phyloP scores from a whole-genome alignment of 306 rosid species.

The Dalbergia cochinchinensis region DNA sequence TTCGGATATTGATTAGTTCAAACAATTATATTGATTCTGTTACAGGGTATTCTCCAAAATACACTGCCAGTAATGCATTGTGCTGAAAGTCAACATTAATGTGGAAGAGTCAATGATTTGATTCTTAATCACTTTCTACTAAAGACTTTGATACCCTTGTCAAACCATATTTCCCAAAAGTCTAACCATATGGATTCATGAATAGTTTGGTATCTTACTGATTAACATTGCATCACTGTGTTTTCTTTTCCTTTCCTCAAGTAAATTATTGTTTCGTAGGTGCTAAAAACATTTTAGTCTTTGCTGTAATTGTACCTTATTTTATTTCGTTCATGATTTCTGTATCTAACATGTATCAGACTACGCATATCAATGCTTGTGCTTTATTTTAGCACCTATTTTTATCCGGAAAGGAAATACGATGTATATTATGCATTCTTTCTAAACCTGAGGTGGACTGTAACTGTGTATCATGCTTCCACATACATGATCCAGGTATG shows the following conservation, averaged over 20 bases:
- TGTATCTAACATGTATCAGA: slow-evolving; percentile 18
- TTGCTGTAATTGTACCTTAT: neutral
- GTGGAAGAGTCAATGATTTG: neutral
- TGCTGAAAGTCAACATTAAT: neutral
- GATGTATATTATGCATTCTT: slow-evolving; percentile 10
- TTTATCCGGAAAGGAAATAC: neutral
- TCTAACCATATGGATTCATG: neutral
- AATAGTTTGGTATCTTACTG: neutral
- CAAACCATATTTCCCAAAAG: neutral
- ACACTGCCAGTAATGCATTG: neutral
- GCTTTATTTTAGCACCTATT: neutral
- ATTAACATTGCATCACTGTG: neutral
- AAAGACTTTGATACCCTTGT: neutral
- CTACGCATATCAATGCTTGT: slow-evolving; percentile 2
- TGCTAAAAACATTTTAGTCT: neutral
- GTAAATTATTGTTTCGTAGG: neutral
- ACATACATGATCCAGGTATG: slow-evolving; percentile 65
- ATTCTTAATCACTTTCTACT: neutral
- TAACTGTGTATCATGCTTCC: slow-evolving; percentile 16
- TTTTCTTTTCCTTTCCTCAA: slow-evolving; percentile 25
- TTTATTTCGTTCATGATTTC: slow-evolving; percentile 40
- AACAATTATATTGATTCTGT: neutral
- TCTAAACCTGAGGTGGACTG: slow-evolving; percentile 13
- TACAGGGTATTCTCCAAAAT: neutral
- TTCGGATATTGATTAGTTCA: slow-evolving; percentile 27